A percentile compares a stretch with the other conserved stretches of the same genome.
Conservation (phyloP, 140 eudicot genomes). For the Oenanthe javanica region DNA sequence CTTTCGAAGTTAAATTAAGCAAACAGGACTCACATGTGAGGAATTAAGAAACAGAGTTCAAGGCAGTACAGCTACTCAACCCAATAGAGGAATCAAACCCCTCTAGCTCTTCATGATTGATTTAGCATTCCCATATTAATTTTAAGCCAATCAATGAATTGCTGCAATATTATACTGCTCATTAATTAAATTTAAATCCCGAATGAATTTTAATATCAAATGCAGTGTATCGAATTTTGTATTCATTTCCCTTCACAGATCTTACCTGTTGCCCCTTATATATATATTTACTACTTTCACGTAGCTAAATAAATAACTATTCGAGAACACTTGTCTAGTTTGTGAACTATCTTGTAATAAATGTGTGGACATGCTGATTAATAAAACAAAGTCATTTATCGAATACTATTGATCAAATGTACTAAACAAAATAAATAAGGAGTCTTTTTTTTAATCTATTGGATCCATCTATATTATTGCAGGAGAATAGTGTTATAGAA, state of each 20-base stretch:
- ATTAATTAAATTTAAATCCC: too few species aligned
- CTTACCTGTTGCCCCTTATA: background rate
- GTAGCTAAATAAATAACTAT: background rate
- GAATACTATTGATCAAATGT: too few species aligned
- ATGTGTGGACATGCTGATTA: too few species aligned
- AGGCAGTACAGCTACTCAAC: constrained; percentile 16
- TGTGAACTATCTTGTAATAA: too few species aligned
- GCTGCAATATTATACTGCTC: background rate
- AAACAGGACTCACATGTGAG: constrained; percentile 5
- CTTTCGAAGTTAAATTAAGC: background rate
- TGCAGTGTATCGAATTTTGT: background rate
- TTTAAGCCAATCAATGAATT: constrained; percentile 39
- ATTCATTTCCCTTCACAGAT: background rate
- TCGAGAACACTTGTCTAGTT: too few species aligned
- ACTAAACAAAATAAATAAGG: too few species aligned
- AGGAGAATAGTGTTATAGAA: too few species aligned
- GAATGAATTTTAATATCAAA: background rate
- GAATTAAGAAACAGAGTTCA: constrained; percentile 6
- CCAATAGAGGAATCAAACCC: constrained; percentile 52
- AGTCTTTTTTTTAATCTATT: too few species aligned
- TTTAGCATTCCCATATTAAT: constrained; percentile 57
- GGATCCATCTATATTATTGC: too few species aligned
- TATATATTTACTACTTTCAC: background rate
- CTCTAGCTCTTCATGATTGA: constrained; percentile 56
- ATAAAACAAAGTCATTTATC: too few species aligned